Evolutionary conservation across 306 rosid species (phyloP).

Genomic region (Canavalia gladiata): DNA sequence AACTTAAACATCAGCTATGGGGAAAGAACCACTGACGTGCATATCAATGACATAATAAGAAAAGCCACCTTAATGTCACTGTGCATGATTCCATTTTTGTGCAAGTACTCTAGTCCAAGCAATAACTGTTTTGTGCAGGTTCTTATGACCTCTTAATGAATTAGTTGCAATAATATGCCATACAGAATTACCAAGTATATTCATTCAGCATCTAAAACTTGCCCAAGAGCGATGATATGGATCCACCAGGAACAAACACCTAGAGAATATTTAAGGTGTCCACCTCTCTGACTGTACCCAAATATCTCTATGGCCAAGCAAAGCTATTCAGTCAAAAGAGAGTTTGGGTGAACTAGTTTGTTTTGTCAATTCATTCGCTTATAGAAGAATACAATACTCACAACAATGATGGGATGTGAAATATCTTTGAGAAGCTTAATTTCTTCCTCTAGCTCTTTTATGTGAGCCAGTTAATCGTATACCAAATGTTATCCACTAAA

Average conservation of each 20-base stretch:
- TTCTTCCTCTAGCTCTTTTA: slow-evolving; percentile 99
- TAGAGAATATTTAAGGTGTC: slow-evolving; percentile 86
- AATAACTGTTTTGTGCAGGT: slow-evolving; percentile 89
- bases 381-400: slow-evolving; percentile 66
- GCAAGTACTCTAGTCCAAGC: slow-evolving; percentile 92
- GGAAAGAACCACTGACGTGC: slow-evolving; percentile 27
- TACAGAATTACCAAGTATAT: slow-evolving; percentile 27
- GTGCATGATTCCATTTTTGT: slow-evolving; percentile 97
- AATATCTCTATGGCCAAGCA: slow-evolving; percentile 76
- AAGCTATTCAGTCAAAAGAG: slow-evolving; percentile 46
- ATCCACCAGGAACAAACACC: slow-evolving; percentile 99
- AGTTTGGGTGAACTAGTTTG: slow-evolving; percentile 13
- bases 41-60: slow-evolving; percentile 33
- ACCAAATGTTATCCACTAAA: no score
- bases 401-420: slow-evolving; percentile 96
- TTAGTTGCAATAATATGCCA: slow-evolving; percentile 40
- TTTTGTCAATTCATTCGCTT: slow-evolving; percentile 35
- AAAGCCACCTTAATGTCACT: slow-evolving; percentile 90
- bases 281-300: slow-evolving; percentile 96
- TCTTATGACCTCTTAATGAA: slow-evolving; percentile 80
- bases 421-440: slow-evolving; percentile 96
- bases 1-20: slow-evolving; percentile 37
- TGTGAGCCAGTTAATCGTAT: slow-evolving; percentile 60
- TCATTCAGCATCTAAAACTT: slow-evolving; percentile 55
- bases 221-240: slow-evolving; percentile 96